Percentiles rank a stretch among this genome's conserved stretches.
Evolutionary conservation across 73 alveolate genomes (phyloP).

Genomic region (Durusdinium trenchii): DNA sequence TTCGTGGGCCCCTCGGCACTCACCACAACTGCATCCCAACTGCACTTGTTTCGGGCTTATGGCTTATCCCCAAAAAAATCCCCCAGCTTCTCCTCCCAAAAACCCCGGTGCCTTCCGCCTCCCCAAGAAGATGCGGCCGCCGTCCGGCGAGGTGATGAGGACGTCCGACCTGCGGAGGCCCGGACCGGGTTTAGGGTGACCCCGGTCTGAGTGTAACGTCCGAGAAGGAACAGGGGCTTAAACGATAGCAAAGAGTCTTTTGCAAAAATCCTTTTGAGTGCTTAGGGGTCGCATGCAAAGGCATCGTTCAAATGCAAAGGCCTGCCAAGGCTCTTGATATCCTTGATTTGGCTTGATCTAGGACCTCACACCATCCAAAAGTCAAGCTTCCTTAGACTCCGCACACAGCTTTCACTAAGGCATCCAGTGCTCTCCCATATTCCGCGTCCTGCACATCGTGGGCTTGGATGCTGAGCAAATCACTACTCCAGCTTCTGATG

Average conservation of each 20-base stretch:
- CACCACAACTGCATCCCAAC: too few relatives aligned
- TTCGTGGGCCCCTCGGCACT: too few relatives aligned
- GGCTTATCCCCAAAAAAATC: background rate
- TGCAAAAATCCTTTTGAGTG: background rate
- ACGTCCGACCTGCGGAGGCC: constrained; percentile 54
- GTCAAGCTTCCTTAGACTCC: background rate
- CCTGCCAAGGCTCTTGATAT: background rate
- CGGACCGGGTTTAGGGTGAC: too few relatives aligned
- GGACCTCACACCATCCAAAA: too few relatives aligned
- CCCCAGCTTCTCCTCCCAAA: background rate
- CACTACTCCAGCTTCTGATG: too few relatives aligned
- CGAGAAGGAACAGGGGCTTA: background rate
- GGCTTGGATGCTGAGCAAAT: too few relatives aligned
- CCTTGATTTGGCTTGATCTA: background rate
- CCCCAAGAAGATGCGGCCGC: constrained; percentile 59
- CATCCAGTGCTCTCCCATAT: constrained; percentile 76
- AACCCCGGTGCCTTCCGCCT: constrained; percentile 60
- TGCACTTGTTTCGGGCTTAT: too few relatives aligned
- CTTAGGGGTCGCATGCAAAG: too few relatives aligned
- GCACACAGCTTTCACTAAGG: constrained; percentile 82
- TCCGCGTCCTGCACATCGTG: constrained; percentile 71
- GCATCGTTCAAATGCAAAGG: background rate
- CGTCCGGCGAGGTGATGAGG: constrained; percentile 56
- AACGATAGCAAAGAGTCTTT: background rate
- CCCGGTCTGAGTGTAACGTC: too few relatives aligned